Conservation (phyloP, 148 eudicot species). For the Silene uniflora region DNA sequence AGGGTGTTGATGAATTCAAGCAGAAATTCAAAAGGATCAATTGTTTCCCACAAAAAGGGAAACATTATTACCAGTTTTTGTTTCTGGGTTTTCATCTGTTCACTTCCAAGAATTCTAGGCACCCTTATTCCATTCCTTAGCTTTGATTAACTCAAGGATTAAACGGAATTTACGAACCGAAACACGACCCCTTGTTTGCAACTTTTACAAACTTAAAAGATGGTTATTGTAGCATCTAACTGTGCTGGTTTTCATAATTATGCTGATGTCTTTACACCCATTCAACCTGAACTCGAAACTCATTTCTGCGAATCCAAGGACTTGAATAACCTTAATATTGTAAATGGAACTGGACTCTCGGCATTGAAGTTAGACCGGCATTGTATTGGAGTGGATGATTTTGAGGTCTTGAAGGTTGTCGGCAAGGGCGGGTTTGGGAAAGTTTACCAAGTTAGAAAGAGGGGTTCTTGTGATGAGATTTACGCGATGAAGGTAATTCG, state of each 20-base stretch:
- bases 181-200: not conserved
- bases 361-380: not conserved
- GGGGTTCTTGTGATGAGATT: slow-evolving; percentile 28
- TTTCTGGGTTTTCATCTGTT: slow-evolving; percentile 12
- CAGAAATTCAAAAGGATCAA: slow-evolving; percentile 17
- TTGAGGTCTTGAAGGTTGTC: slow-evolving; percentile 43
- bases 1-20: slow-evolving; percentile 32
- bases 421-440: slow-evolving; percentile 47
- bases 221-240: slow-evolving; percentile 27
- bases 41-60: slow-evolving; percentile 45
- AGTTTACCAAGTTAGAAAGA: slow-evolving; percentile 42
- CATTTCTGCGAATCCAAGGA: slow-evolving; percentile 13
- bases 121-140: slow-evolving; percentile 26
- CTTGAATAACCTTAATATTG: not conserved
- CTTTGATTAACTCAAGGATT: slow-evolving; percentile 8
- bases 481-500: slow-evolving; percentile 51
- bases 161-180: not conserved
- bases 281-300: slow-evolving; percentile 17
- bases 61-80: slow-evolving; percentile 32
- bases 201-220: not conserved
- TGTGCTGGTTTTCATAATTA: slow-evolving; percentile 30
- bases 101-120: slow-evolving; percentile 26
- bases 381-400: slow-evolving; percentile 32
- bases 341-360: not conserved
- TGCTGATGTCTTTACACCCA: slow-evolving; percentile 34